Evolutionary conservation across 2,329 filamentous ascomycete genomes (phyloP), one percentile per base, ranked within the genome.

Genomic region (Incumbomyces delicatus): DNA sequence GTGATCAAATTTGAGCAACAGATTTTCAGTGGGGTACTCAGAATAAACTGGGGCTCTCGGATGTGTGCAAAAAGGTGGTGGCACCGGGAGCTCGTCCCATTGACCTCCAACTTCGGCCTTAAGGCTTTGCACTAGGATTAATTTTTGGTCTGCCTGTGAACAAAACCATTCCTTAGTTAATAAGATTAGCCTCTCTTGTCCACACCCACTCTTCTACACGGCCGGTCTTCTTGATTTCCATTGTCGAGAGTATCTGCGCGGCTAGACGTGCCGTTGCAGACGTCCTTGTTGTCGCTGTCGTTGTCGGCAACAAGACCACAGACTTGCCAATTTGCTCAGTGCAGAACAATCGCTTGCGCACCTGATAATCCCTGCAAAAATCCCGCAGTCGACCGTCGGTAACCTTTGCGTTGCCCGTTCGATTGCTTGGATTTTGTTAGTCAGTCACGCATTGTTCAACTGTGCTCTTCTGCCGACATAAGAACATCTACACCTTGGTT

Each of bases 351-450:
- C 34, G 22, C 17, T 37, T 45, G 34, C 42, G 42, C 42, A 37
- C 30, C 18, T 35, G 22, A 22, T 30, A 17, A 45, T 45, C 42
- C 42, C 16, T 45, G 42, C 42, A 44, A 44, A 35, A 32, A 33
- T 44, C 41, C 42, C 42, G 42, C 42, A 45, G 33, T 31, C 42
- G 20, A 45, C 17, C 32, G 20, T 37, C 13, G 18, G 20, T 31
- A 37, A 38, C 42, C 33, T 45, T 37, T 33, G 7, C n/a, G 31
- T 42, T 27, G 13, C 33, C 33, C 8, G 22, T 27, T 27, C 38
- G 30, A 40, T 13, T 42, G 40, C 29, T 42, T 42, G 40, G 29
- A 38, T 16, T 35, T 12, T 16, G 16, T 8, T 31, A 35, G 30
- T 17, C 33, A 37, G 12, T 30, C 14, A 34, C 29, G 31, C 30